These are phyloP conservation scores for Sanghuangporus weigelae DNA, from an alignment of 1,284 basidiomycete genomes.

Conservation along the genomic window DNA sequence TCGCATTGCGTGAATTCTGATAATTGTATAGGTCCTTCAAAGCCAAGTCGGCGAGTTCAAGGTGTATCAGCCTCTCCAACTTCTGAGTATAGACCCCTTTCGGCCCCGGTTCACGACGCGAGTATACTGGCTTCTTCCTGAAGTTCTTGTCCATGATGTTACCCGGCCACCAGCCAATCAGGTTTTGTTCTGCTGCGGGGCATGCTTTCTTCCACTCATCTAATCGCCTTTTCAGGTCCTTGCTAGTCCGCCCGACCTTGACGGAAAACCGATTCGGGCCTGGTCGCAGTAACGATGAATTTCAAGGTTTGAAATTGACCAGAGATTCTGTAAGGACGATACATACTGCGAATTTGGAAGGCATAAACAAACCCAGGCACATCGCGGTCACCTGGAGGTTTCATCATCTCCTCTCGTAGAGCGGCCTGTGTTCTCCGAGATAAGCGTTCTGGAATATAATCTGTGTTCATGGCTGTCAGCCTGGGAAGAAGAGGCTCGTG, in stretches of 20 bases:
- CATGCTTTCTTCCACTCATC: conserved; percentile 74
- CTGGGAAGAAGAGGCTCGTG: neutral
- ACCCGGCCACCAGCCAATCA: conserved; percentile 48
- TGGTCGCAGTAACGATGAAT: neutral
- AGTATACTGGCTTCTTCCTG: conserved; percentile 15
- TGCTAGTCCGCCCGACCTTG: conserved; percentile 47
- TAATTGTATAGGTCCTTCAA: conserved; percentile 44
- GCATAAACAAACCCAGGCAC: no score
- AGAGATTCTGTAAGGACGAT: neutral
- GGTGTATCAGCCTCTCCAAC: conserved; percentile 65
- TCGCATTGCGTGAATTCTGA: no score
- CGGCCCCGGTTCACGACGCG: conserved; percentile 35
- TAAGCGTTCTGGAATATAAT: no score
- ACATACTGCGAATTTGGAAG: no score
- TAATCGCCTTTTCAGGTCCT: conserved; percentile 44
- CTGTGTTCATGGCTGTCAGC: neutral
- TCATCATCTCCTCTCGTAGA: no score
- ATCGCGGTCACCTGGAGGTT: no score
- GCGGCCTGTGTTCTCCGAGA: no score
- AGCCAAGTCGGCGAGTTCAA: conserved; percentile 66
- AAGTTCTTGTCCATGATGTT: conserved; percentile 28
- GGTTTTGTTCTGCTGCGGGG: conserved; percentile 40
- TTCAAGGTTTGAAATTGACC: conserved; percentile 25
- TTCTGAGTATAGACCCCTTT: conserved; percentile 43
- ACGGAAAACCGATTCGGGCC: conserved; percentile 24